Base-by-base conservation (phyloP, 2,329 filamentous ascomycete genomes). In the Ploettnerulaceae sp. region DNA sequence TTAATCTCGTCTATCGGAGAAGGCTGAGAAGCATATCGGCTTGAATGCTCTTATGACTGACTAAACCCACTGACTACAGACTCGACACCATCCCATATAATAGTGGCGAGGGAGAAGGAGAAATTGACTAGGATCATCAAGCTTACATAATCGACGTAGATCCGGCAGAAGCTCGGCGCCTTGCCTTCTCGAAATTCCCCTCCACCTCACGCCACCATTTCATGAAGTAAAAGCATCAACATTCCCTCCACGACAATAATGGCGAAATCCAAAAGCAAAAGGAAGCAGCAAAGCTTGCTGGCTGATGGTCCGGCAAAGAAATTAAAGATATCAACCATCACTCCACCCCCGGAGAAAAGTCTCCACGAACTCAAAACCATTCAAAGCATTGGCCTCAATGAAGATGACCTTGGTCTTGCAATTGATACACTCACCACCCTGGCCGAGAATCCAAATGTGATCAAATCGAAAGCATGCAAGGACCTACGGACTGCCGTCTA, bases 401-500 rank as follows among this genome's bases (percentile, higher is more conserved):
- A 84, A 55, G 82, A 86, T 51, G 82, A 86, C 52, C 71, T 86
- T 45, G 82, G 84, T 35, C 77, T 85, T 47, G 72, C 81, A 1
- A 71, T 84, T 46, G 82, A 86, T 24, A 85, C 81, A 0, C 70
- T 86, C 21, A 69, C 67, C 2, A 71, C 75, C 0, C 70, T 86
- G 8, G 66, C 80, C 0, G 66, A 75, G 47, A 73, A 84, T 52
- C 82, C 82, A 0, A 66, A 64, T 17, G 59, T 85, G 17, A 84
- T 83, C 62, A 86, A 86, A 63, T 78, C 79, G 0, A 85, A 84
- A 58, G 72, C 71, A 18, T 86, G 82, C 67, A 82, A 78, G 57
- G 79, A 82, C 37, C 67, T 86, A 2, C 72, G 83, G 15, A 76
- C 75, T 3, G 82, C 82, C 4, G 81, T 84, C 6, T 84, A 84